phyloP scores from a whole-genome alignment of 2,329 filamentous ascomycete species.

The Penicillium sp. region DNA sequence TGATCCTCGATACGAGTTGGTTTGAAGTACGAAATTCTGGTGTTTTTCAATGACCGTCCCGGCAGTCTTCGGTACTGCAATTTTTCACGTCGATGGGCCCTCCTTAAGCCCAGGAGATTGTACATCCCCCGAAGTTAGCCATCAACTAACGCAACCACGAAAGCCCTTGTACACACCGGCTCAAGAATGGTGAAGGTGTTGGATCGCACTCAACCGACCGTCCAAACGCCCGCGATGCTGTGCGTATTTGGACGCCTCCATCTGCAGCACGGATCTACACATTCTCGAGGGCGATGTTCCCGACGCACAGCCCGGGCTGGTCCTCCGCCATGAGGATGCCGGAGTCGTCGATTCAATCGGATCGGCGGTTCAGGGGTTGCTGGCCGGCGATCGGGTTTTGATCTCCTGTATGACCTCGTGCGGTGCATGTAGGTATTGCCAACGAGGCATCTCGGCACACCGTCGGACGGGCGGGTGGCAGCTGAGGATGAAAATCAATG shows the following conservation, averaged over 20 bases:
- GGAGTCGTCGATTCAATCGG: slow-evolving; percentile 50
- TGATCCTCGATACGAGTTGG: neutral
- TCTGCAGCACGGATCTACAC: slow-evolving; percentile 58
- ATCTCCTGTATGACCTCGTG: slow-evolving; percentile 54
- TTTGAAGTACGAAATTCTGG: neutral
- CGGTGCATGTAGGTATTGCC: slow-evolving; percentile 52
- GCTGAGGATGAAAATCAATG: slow-evolving; percentile 54
- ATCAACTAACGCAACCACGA: slow-evolving; percentile 36
- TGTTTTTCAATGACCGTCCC: neutral
- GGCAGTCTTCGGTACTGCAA: neutral
- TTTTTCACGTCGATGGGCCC: neutral
- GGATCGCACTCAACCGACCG: slow-evolving; percentile 43
- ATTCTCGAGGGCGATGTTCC: slow-evolving; percentile 56
- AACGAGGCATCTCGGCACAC: slow-evolving; percentile 52
- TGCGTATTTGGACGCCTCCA: slow-evolving; percentile 51
- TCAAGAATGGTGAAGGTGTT: slow-evolving; percentile 37
- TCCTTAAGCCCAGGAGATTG: neutral
- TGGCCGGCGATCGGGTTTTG: slow-evolving; percentile 53
- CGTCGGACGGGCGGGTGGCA: slow-evolving; percentile 57
- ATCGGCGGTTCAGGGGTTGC: slow-evolving; percentile 46
- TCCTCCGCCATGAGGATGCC: slow-evolving; percentile 56
- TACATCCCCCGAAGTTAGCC: neutral
- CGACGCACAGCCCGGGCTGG: slow-evolving; percentile 45
- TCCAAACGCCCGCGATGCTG: slow-evolving; percentile 49
- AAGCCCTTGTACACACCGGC: slow-evolving; percentile 48